Evolutionary conservation across 805 yeast genomes (phyloP).

Genomic region (Candida patagonica): DNA sequence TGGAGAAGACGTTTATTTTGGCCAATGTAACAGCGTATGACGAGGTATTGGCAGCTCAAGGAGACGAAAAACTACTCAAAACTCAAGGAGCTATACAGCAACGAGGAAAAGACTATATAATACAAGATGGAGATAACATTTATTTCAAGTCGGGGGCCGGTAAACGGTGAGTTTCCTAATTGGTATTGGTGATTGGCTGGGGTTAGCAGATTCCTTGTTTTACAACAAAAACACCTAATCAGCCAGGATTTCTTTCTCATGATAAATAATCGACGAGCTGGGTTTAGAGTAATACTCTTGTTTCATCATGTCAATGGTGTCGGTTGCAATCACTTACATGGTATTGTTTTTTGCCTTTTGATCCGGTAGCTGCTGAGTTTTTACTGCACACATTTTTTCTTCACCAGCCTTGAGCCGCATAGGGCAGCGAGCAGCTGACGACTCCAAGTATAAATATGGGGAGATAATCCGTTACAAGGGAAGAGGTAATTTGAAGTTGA

Average conservation of each 20-base stretch:
- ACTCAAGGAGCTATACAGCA: constrained; percentile 50
- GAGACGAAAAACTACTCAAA: constrained; percentile 45
- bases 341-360: no score
- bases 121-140: constrained; percentile 79
- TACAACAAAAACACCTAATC: constrained; percentile 13
- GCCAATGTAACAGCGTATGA: constrained; percentile 75
- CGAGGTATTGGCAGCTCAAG: constrained; percentile 41
- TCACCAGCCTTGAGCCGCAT: no score
- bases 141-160: constrained; percentile 44
- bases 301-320: constrained; percentile 12
- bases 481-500: no score
- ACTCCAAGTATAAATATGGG: no score
- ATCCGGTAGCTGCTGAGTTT: no score
- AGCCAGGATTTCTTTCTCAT: constrained; percentile 19
- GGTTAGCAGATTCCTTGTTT: not conserved
- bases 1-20: constrained; percentile 87
- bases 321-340: no score
- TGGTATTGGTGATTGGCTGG: not conserved
- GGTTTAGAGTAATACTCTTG: constrained; percentile 22
- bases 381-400: no score
- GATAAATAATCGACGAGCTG: constrained; percentile 29
- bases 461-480: no score
- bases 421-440: no score
- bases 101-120: constrained; percentile 68
- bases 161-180: not conserved